Base-by-base conservation (phyloP, 768 basidiomycete species). In the Kwoniella sp. region DNA sequence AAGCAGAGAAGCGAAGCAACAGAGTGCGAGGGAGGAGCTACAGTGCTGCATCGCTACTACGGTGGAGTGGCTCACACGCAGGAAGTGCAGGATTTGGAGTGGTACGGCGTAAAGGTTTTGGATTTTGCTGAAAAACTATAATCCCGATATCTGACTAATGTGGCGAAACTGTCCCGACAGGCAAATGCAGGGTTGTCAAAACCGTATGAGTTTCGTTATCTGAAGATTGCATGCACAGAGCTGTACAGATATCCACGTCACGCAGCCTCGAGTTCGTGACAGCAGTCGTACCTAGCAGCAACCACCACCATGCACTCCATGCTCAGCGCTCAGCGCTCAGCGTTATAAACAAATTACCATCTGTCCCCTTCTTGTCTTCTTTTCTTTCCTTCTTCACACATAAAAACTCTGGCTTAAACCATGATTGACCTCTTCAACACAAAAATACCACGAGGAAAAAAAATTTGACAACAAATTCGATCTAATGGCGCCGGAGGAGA, bases 401-500 rank as follows among this genome's bases (percentile, higher is more conserved):
- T 67, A 58, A 34, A 50, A 55, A 63, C 65, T 69, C 70, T 66
- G 73, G 69, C 70, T 71, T 68, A 71, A 64, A 71, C 72, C 72
- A 71, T 68, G 67, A 45, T 55, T 58, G 41, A 56, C 34, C 51
- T 50, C 58, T 63, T 37, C 22, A 50, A 57, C 61, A 54, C 61
- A 62, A 61, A 37, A 54, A 7, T 54, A 38, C 51, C 60, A 23
- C 26, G 34, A 34, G 61, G 25, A 48, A 51, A 34, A 37, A 65
- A 25, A 38, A 8, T 60, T 53, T n/a, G 22, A 53, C 59, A 15
- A 55, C 53, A 58, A 30, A 45, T 50, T 50, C 22, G 47, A 58
- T 65, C 69, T 51, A 71, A 74, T 74, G 73, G 73, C 70, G 70
- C 69, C 63, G 59, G 73, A 69, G 63, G 60, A 74, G 73, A 73